A percentile compares a stretch with the other conserved stretches of the same genome.
Conservation (phyloP, 495 filamentous ascomycete genomes). For the Geoglossum glabrum region DNA sequence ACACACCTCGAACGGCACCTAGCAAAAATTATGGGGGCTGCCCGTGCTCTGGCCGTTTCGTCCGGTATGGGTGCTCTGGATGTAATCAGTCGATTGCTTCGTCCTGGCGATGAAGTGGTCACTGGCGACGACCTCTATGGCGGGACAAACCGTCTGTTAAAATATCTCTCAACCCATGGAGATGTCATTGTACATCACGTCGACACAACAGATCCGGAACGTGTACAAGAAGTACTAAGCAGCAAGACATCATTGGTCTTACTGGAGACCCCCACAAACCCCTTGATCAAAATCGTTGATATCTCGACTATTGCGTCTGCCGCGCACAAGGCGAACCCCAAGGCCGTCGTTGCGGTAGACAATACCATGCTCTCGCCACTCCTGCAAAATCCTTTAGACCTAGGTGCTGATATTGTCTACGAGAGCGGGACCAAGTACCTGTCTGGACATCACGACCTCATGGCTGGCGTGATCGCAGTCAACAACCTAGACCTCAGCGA, state of each 20-base stretch:
- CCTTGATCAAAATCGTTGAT: constrained; percentile 93
- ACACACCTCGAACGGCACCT: constrained; percentile 93
- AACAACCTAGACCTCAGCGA: constrained; percentile 66
- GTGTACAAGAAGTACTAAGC: constrained; percentile 44
- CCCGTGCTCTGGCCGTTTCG: constrained; percentile 74
- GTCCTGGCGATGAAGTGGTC: constrained; percentile 89
- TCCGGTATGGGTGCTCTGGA: constrained; percentile 96
- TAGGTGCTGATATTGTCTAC: constrained; percentile 91
- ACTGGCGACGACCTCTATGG: constrained; percentile 95
- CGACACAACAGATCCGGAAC: constrained; percentile 61
- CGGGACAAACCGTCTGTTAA: constrained; percentile 82
- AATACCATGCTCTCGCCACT: constrained; percentile 98
- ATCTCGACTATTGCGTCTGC: constrained; percentile 54
- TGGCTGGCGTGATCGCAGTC: constrained; percentile 88
- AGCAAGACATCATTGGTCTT: constrained; percentile 87
- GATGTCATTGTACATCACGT: constrained; percentile 91
- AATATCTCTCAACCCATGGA: constrained; percentile 64
- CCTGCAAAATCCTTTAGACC: constrained; percentile 74
- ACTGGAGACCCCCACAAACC: constrained; percentile 91
- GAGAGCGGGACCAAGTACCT: constrained; percentile 96
- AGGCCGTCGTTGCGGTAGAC: constrained; percentile 74
- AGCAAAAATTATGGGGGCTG: constrained; percentile 95
- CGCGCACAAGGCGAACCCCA: constrained; percentile 60
- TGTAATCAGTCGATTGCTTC: constrained; percentile 83
- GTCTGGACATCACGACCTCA: constrained; percentile 94